Evolutionary conservation across 257 asterid species (phyloP), one percentile per base, ranked within the genome.

Genomic region (Nicotiana tabacum): DNA sequence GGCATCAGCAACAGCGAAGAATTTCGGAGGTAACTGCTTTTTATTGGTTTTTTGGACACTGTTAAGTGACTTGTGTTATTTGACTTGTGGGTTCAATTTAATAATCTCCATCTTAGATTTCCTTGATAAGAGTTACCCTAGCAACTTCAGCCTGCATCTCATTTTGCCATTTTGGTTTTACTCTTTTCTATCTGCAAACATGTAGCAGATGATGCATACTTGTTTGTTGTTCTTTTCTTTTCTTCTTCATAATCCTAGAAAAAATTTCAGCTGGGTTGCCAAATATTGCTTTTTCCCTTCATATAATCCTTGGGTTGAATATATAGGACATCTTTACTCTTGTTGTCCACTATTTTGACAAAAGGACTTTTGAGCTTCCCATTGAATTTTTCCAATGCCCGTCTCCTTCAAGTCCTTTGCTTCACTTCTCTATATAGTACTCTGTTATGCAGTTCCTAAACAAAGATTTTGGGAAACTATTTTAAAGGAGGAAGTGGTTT

Each of bases 1-100:
- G 94, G 91, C 77, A 93, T 96, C 88, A 92, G 97, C 93, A 92
- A 94, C 77, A 94, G 98, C n/a, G 99, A 96, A 92, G 99, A 96
- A 89, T 96, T 96, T 64, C 86, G 98, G 35, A 93, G 99, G 97
- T 96, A 89, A n/a, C 82, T 29, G 37, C 56, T 46, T 37, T 35
- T 9, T 43, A 48, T 24, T 33, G 0, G 18, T 30, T 12, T 33
- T 18, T 16, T 2, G 74, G 57, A 13, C 69, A 13, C 79, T 46
- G 37, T 72, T 72, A 12, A 74, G 39, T 48, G 61, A 48, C 62
- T 13, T 48, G 39, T 43, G 21, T 11, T 70, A 68, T 9, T 68
- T 68, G 30, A 0, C 18, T 13, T 43, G 56, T 13, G 66, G 61
- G 27, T 46, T 43, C 60, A 2, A 12, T 70, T 48, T 48, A 6